These are phyloP conservation scores for Trichosporon inkin DNA, from an alignment of 1,284 basidiomycete genomes.

Conservation along the genomic window DNA sequence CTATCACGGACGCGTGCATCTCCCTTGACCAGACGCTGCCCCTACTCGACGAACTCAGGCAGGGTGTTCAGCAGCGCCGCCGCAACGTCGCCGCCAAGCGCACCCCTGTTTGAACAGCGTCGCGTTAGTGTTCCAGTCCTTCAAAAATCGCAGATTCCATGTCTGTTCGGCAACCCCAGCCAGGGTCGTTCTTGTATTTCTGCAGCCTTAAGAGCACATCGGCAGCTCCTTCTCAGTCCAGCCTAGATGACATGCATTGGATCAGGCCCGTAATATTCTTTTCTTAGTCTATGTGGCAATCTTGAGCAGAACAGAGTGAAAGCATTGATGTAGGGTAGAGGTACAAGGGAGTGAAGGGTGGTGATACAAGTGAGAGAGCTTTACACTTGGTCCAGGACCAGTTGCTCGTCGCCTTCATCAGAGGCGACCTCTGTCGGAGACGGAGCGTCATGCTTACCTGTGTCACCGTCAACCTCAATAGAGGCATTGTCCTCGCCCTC, in stretches of 20 bases:
- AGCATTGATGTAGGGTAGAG: not conserved
- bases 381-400: conserved; percentile 18
- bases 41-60: conserved; percentile 70
- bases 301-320: not conserved
- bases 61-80: conserved; percentile 72
- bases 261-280: not conserved
- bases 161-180: not conserved
- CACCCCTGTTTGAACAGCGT: conserved; percentile 1
- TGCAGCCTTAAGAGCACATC: not conserved
- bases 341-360: not conserved
- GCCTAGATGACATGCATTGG: conserved; percentile 6
- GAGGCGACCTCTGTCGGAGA: conserved; percentile 15
- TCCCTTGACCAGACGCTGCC: conserved; percentile 82
- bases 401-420: conserved; percentile 22
- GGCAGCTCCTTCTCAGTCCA: not conserved
- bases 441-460: conserved; percentile 14
- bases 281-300: conserved; percentile 3
- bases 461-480: conserved; percentile 16
- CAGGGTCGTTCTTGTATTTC: not conserved
- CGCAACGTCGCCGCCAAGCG: conserved; percentile 41
- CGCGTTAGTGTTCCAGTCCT: not conserved
- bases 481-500: conserved; percentile 17
- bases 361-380: not conserved
- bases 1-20: conserved; percentile 64
- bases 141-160: not conserved